Evolutionary conservation across 2,329 filamentous ascomycete genomes (phyloP).

Genomic region (Xylaria sp.): DNA sequence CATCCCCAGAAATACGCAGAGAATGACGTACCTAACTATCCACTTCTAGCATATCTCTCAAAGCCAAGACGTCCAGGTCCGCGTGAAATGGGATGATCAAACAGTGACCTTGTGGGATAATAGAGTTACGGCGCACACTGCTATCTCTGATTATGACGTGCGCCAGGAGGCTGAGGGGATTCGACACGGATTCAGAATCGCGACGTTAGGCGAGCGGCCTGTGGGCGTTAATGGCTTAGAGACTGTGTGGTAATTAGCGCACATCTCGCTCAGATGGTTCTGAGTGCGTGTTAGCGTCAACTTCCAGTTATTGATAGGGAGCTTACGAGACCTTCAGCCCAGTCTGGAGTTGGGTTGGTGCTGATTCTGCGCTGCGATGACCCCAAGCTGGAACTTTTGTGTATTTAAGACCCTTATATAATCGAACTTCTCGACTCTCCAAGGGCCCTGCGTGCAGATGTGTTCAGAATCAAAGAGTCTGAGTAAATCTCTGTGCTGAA

Average conservation of each 20-base stretch:
- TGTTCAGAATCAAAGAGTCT: too few species aligned
- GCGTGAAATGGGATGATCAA: slow-evolving; percentile 72
- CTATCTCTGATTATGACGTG: slow-evolving; percentile 58
- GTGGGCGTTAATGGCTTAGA: slow-evolving; percentile 53
- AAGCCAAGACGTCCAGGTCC: slow-evolving; percentile 74
- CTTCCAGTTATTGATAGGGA: too few species aligned
- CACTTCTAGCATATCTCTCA: slow-evolving; percentile 55
- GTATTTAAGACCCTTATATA: too few species aligned
- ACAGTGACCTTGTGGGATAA: slow-evolving; percentile 79
- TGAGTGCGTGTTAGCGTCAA: not conserved
- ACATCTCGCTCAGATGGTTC: not conserved
- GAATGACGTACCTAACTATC: not conserved
- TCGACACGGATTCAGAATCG: slow-evolving; percentile 56
- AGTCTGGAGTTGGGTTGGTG: too few species aligned
- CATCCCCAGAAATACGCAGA: not conserved
- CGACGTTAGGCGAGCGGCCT: slow-evolving; percentile 54
- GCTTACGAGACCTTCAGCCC: too few species aligned
- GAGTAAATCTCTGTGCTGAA: too few species aligned
- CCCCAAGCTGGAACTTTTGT: too few species aligned
- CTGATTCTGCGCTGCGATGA: too few species aligned
- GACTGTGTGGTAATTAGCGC: slow-evolving; percentile 49
- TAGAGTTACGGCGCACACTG: slow-evolving; percentile 61
- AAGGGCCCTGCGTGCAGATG: too few species aligned
- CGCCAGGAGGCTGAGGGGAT: slow-evolving; percentile 54
- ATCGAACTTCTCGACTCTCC: too few species aligned